Evolutionary conservation across 768 basidiomycete genomes (phyloP), one percentile per base, ranked within the genome.

Genomic region (Chlorophyllum brunneum): DNA sequence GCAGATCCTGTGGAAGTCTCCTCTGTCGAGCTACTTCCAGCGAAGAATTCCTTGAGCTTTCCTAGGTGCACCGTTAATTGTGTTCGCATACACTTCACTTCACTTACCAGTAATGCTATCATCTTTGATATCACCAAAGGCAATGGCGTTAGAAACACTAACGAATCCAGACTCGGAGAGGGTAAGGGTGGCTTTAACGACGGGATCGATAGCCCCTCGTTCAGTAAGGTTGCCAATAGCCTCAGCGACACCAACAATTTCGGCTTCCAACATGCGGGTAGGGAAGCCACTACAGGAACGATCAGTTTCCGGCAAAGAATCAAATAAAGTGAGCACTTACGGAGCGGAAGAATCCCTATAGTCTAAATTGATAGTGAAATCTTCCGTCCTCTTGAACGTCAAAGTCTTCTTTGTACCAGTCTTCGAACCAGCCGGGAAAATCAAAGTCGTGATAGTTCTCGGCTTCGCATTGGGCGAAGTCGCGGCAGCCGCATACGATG

Each of bases 131-230:
- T 92, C 88, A 6, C 87, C 92, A 53, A 80, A 83, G 4, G 85
- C 82, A 36, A 93, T 62, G 0, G 92, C 95, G 50, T 90, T 88
- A 11, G 82, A 78, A 30, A 92, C 83, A 2, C 85, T 83, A 4
- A 92, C 73, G 61, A 98, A 87, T 5, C 94, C 93, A 44, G 90
- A 91, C 46, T 94, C 90, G 33, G 90, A 90, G 34, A 98, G 74
- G 23, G 81, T 72, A 45, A 98, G 69, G 0, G 89, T 92, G 15
- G 92, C 85, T 66, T 93, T 94, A 61, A 98, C 77, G 11, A 93
- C 81, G 2, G 93, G 89, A 60, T 94, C 91, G 22, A 79, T 66
- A 9, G 84, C 88, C 7, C 89, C 90, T 1, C 81, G 79, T 41
- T 88, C 86, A 11, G 93, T 95, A 43, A 98, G 76, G 65, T 95